phyloP scores from a whole-genome alignment of 1,284 basidiomycete genomes.

The Leccinum subrobustum region DNA sequence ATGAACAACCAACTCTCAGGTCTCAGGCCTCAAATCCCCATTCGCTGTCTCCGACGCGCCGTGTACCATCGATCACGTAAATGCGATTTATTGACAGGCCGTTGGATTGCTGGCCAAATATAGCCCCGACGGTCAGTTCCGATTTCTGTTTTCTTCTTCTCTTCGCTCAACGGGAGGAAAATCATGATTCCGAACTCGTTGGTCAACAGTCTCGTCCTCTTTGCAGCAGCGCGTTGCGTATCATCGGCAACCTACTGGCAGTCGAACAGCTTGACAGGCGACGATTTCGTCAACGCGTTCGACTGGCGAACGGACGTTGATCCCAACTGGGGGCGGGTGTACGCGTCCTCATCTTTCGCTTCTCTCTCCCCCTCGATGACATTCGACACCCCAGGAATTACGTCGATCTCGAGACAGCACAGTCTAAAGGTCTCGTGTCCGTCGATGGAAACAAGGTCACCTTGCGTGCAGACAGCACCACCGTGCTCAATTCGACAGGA shows the following conservation, averaged over 20 bases:
- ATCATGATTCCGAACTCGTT: slow-evolving; percentile 4
- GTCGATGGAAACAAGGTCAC: slow-evolving; percentile 17
- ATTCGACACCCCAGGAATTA: slow-evolving; percentile 11
- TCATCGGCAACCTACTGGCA: slow-evolving; percentile 13
- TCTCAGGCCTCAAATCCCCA: too few relatives aligned
- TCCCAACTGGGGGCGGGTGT: slow-evolving; percentile 22
- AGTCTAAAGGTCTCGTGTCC: slow-evolving; percentile 15
- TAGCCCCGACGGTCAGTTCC: neutral
- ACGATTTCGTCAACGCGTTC: slow-evolving; percentile 20
- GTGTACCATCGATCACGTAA: slow-evolving; percentile 1
- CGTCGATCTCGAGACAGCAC: slow-evolving; percentile 11
- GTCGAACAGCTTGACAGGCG: slow-evolving; percentile 13
- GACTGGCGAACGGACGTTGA: slow-evolving; percentile 13
- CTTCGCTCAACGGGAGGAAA: neutral
- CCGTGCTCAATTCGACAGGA: slow-evolving; percentile 22
- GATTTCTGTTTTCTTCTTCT: neutral
- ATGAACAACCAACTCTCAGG: too few relatives aligned
- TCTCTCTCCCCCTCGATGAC: neutral
- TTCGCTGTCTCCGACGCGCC: neutral
- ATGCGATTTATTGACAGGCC: neutral
- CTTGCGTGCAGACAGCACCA: slow-evolving; percentile 20
- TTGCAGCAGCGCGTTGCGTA: slow-evolving; percentile 5
- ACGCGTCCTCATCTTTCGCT: neutral
- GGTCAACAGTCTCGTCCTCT: slow-evolving; percentile 4
- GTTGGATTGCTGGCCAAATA: neutral